Percentiles rank a stretch among this genome's conserved stretches.
phyloP scores from a whole-genome alignment of 441 rosid genomes.

The Metrosideros polymorpha region DNA sequence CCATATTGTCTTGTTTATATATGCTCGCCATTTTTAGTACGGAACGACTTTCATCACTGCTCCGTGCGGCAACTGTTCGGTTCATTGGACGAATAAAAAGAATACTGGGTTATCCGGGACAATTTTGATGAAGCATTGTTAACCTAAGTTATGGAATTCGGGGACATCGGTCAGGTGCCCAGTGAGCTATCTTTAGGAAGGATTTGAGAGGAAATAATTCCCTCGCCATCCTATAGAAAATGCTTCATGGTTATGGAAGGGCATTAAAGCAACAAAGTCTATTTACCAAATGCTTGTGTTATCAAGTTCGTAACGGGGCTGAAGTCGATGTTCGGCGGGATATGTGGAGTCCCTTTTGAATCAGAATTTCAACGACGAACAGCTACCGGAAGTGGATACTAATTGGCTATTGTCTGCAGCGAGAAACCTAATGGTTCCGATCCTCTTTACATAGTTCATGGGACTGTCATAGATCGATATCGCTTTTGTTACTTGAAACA shows the following conservation, averaged over 20 bases:
- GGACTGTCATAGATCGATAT: neutral
- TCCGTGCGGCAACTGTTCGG: rapidly evolving
- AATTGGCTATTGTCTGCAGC: neutral
- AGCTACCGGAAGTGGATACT: neutral
- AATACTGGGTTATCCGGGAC: neutral
- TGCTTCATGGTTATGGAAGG: neutral
- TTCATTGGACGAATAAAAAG: neutral
- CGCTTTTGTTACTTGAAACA: too few species aligned
- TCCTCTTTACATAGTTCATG: neutral
- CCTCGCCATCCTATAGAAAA: neutral
- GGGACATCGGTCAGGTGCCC: neutral
- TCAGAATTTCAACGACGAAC: neutral
- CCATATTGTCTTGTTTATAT: too few species aligned
- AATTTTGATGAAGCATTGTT: neutral
- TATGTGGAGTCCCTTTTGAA: neutral
- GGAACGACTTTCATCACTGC: too few species aligned
- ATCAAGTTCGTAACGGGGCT: neutral
- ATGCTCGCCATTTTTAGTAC: too few species aligned
- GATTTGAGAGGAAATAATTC: neutral
- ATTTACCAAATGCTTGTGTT: neutral
- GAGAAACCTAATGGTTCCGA: neutral
- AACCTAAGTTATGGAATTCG: neutral
- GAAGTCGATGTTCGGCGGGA: neutral
- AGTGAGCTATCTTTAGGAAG: neutral
- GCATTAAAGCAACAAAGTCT: neutral